Conservation (phyloP, 129 eudicot species). For the Pulicaria dysenterica region DNA sequence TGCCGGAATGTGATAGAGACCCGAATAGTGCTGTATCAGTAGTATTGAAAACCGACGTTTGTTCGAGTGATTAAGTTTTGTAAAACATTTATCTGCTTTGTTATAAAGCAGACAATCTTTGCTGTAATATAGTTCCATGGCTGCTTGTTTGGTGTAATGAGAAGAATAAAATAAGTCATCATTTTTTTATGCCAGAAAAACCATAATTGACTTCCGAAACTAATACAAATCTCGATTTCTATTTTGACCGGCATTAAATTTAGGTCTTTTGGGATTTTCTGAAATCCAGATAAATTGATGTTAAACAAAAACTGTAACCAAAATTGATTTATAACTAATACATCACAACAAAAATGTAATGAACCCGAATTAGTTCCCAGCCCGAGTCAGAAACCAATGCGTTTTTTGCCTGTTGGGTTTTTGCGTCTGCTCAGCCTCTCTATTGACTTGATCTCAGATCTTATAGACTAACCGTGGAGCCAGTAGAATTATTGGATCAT, state of each 20-base stretch:
- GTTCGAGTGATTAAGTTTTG: neutral
- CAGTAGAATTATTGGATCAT: constrained; percentile 22
- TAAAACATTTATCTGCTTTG: neutral
- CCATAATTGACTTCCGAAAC: too few relatives aligned
- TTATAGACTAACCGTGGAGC: neutral
- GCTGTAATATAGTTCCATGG: too few relatives aligned
- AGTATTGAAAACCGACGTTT: neutral
- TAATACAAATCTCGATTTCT: too few relatives aligned
- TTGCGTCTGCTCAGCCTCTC: constrained; percentile 6
- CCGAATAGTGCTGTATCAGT: constrained; percentile 48
- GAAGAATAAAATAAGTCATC: too few relatives aligned
- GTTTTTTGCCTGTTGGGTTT: neutral
- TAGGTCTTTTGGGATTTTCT: constrained; percentile 11
- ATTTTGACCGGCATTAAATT: neutral
- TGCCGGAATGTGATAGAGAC: constrained; percentile 51
- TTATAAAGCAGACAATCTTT: too few relatives aligned
- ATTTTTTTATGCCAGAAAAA: too few relatives aligned
- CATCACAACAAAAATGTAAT: constrained; percentile 29
- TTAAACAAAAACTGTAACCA: constrained; percentile 25
- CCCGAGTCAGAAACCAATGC: neutral
- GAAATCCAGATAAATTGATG: neutral
- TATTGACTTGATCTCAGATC: constrained; percentile 6
- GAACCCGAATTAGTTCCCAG: constrained; percentile 4
- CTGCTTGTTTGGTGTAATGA: too few relatives aligned
- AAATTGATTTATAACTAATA: constrained; percentile 38